Evolutionary conservation across 768 basidiomycete genomes (phyloP).

Genomic region (Arthromyces matolae): DNA sequence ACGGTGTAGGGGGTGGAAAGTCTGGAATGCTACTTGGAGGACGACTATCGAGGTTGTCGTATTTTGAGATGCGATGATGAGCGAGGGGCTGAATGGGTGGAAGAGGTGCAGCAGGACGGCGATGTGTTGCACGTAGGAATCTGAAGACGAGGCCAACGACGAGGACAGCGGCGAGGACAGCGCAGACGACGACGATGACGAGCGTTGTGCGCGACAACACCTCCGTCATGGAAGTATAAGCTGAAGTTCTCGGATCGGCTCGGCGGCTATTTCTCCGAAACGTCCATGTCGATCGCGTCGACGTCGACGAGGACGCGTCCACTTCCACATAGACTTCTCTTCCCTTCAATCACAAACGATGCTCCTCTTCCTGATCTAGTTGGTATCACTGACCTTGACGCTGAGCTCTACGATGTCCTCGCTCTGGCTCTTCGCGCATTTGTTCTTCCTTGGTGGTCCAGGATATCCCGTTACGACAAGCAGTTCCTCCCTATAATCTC

Average conservation of each 20-base stretch:
- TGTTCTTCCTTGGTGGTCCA: constrained; percentile 85
- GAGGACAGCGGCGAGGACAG: constrained; percentile 37
- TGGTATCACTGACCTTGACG: constrained; percentile 52
- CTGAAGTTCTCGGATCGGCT: constrained; percentile 5
- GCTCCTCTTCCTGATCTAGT: constrained; percentile 41
- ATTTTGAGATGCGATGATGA: constrained; percentile 48
- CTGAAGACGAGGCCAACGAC: constrained; percentile 35
- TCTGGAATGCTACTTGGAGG: constrained; percentile 14
- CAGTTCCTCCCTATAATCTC: constrained; percentile 75
- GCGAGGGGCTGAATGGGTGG: constrained; percentile 67
- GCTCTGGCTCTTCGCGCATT: constrained; percentile 77
- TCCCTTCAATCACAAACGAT: constrained; percentile 46
- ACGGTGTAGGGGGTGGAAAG: constrained; percentile 1
- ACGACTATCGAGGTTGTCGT: constrained; percentile 20
- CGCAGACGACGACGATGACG: constrained; percentile 48
- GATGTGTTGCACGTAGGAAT: constrained; percentile 31
- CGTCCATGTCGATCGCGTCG: constrained; percentile 23
- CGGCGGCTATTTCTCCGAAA: constrained; percentile 5
- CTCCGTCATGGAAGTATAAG: constrained; percentile 11
- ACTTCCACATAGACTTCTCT: constrained; percentile 59
- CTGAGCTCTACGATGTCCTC: constrained; percentile 74
- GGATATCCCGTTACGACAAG: constrained; percentile 78
- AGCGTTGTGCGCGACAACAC: constrained; percentile 38
- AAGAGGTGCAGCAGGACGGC: constrained; percentile 37
- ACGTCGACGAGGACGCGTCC: constrained; percentile 26